Evolutionary conservation across 495 filamentous ascomycete genomes (phyloP), one percentile per base, ranked within the genome.

Genomic region (Extremus antarcticus): DNA sequence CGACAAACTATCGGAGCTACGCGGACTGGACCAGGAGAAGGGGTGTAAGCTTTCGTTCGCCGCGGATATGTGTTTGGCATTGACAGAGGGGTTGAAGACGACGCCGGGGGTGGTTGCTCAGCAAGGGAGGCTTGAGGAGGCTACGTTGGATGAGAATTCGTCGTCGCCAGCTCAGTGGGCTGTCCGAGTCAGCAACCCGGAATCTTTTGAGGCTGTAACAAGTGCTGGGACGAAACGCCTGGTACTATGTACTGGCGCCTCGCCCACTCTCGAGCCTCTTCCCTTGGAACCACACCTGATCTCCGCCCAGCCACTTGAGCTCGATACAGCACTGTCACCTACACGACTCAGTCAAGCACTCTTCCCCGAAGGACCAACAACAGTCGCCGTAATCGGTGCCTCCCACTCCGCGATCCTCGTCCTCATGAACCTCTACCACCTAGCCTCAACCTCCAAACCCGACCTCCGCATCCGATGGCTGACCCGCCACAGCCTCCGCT

Each of bases 351-450:
- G 65, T 21, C 55, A 66, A 13, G 53, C 61, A 21, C 67, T 82
- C 2, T 70, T 75, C n/a, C 57, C 57, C 2, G 46, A 66, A 25
- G 52, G 47, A 15, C 63, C 71, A 1, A 51, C 63, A 15, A 76
- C 74, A 20, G 60, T 82, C 38, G 78, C 71, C 20, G 77, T 83
- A 23, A 70, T 83, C 17, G 80, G 80, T 20, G 78, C 79, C 29
- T 82, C 78, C 7, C 79, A 82, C 66, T 80, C 76, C 54, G 80
- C 80, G 32, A 77, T 83, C 21, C 72, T 82, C 4, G 79, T 78
- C 23, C 73, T 83, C 20, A 71, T 79, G 50, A 83, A 83, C 65
- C 69, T 83, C 24, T 67, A 77, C 63, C 66, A 73, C 11, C 70
- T 83, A 13, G 75, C 76, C 16, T 63, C 64, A 43, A 62, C 68